Evolutionary conservation across 805 yeast species (phyloP), one percentile per base, ranked within the genome.

Genomic region (Babjeviella inositovora): DNA sequence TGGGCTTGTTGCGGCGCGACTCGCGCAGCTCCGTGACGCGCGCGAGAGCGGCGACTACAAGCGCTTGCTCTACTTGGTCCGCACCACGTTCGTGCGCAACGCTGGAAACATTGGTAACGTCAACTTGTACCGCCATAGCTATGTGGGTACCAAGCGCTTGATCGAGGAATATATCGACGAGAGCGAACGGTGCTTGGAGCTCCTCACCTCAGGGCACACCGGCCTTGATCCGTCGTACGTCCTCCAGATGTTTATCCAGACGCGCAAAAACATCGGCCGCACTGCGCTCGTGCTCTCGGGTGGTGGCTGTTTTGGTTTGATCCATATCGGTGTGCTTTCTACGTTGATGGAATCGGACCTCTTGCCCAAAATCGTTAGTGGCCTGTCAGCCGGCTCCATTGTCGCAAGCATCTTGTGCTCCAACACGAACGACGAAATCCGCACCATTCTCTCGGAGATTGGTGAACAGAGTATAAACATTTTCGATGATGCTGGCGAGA

Each of bases 201-300:
- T 41, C 17, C 43, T 67, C 31, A 49, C 59, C 4, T 39, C 40
- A 14, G 55, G 47, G 7, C 38, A 40, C 5, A 44, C 50, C 8
- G 45, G 53, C 7, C 30, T 80, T 15, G 87, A 77, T 41, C 84
- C 74, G 29, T 45, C 66, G 8, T 72, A 77, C 35, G 55, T 80
- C 9, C 50, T 87, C 26, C 79, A 79, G 2, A 79, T 80, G 63
- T 53, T 87, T 16, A 66, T 77, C 18, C 93, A 87, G 41, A 80
- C 96, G 1, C 59, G 95, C 29, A 79, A 79, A 43, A 82, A 85
- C 37, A 80, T 80, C 24, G 99, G 99, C 1, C 60, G 95, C 26
- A 85, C 97, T 0, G 98, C 97, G 0, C 53, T 90, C 14, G 82
- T 92, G n/a, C 59, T 90, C 25, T 75, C 93, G 22, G 99, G 99